Conservation (phyloP, 768 basidiomycete genomes). For the Infundibulicybe gibba region DNA sequence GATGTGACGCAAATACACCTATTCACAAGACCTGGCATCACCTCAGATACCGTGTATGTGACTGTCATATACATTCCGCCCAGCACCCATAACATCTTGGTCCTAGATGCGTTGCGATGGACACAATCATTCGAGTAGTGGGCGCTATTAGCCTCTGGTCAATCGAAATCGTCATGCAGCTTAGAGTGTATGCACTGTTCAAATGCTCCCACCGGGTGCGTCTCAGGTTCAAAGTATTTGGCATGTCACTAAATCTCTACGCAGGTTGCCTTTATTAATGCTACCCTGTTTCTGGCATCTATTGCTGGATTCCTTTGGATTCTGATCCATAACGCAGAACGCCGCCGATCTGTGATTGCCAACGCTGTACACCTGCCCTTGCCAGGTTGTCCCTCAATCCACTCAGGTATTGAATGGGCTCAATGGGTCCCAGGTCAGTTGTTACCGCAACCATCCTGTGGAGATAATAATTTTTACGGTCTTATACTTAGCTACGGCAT, state of each 20-base stretch:
- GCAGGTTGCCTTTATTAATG: conserved; percentile 36
- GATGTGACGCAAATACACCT: conserved; percentile 43
- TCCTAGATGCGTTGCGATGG: conserved; percentile 38
- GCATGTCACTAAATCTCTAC: neutral
- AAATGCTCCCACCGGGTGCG: conserved; percentile 33
- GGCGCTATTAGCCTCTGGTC: conserved; percentile 45
- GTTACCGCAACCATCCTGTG: too few relatives aligned
- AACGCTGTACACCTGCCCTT: conserved; percentile 30
- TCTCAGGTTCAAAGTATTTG: neutral
- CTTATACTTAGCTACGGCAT: conserved; percentile 12
- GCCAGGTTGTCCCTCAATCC: conserved; percentile 33
- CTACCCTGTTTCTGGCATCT: conserved; percentile 32
- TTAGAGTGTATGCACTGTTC: conserved; percentile 41
- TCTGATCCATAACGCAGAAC: conserved; percentile 30
- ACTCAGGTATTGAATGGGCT: conserved; percentile 40
- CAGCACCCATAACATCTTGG: neutral
- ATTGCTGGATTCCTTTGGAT: conserved; percentile 40
- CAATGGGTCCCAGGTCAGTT: conserved; percentile 39
- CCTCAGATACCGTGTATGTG: conserved; percentile 30
- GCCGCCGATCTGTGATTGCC: conserved; percentile 31
- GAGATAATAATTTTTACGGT: too few relatives aligned
- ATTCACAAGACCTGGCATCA: conserved; percentile 33
- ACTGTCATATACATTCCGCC: neutral
- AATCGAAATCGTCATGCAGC: conserved; percentile 45
- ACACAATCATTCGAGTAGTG: conserved; percentile 36